These are phyloP conservation scores for Achlya hypogyna DNA, from an alignment of 352 stramenopile genomes.

Conservation along the genomic window DNA sequence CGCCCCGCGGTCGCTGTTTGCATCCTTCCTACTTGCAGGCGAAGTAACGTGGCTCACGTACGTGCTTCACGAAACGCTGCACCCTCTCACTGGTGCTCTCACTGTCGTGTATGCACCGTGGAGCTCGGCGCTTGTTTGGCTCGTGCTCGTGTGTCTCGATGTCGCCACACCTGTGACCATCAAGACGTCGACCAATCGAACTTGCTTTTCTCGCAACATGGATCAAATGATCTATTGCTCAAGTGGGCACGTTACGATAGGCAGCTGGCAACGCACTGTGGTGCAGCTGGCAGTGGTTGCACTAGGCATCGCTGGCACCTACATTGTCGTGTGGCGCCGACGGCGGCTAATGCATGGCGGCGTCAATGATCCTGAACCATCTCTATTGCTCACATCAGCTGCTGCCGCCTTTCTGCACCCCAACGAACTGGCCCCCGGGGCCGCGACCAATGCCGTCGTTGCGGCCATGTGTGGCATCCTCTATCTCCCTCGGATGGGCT, in stretches of 20 bases:
- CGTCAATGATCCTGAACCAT: neutral
- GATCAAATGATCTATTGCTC: neutral
- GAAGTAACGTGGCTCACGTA: constrained; percentile 3
- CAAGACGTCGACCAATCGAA: neutral
- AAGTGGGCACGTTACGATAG: neutral
- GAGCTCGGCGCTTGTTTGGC: neutral
- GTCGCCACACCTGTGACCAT: neutral
- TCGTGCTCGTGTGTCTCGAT: neutral
- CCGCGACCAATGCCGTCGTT: neutral
- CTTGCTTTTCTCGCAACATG: neutral
- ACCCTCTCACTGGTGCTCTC: neutral
- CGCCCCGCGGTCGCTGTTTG: neutral
- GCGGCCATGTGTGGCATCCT: neutral
- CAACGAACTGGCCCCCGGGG: neutral
- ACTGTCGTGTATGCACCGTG: neutral
- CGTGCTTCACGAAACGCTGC: neutral
- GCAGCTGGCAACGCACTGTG: neutral
- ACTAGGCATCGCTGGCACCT: neutral
- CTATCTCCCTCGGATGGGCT: neutral
- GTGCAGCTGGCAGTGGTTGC: neutral
- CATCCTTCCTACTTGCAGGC: neutral
- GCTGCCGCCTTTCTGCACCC: neutral
- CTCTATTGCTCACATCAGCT: neutral
- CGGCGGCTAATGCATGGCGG: neutral
- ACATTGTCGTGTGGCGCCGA: neutral